Evolutionary conservation across 305 asterid genomes (phyloP), one percentile per base, ranked within the genome.

Genomic region (Coffea humblotiana): DNA sequence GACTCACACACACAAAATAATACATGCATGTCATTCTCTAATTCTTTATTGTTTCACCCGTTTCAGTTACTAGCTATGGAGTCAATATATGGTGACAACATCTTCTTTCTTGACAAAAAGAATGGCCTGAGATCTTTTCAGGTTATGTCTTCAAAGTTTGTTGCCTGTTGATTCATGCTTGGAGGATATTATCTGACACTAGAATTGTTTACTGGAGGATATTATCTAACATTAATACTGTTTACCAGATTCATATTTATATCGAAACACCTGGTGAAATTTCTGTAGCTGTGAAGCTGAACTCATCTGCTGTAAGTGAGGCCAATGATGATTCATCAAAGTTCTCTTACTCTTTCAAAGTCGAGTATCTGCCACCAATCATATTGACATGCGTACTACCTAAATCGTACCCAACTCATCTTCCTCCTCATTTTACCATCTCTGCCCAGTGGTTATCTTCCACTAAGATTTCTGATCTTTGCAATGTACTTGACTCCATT

Each of bases 31-130:
- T 49, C 19, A 52, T 52, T 52, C 19, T 2, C 21, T 52, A 4
- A 52, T 52, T 15, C 60, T 15, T 40, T 40, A 2, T 40, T 40
- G 58, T 52, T 52, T 15, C 4, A 78, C 69, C 35, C 83, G 54
- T 83, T 86, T 83, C 94, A 95, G 99, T 83, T 95, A 73, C 89
- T 94, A 74, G 99, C 87, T 10, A 76, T 95, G 94, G 97, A 92
- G 83, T 89, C 97, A 77, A 95, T 94, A 78, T 94, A 90, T 84
- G 96, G 96, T 48, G 94, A 94, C 40, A 85, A 89, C 73, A 77
- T 94, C 77, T 78, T 88, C 69, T 77, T 89, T 81, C 91, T 91
- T 47, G 97, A 92, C 77, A 82, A 83, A 83, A 89, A 82, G 77
- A 87, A 80, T 77, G 93, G 89, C 81, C 83, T 92, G 78, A 88